Conservation (phyloP, 805 yeast species). For the Wickerhamiella azyma region DNA sequence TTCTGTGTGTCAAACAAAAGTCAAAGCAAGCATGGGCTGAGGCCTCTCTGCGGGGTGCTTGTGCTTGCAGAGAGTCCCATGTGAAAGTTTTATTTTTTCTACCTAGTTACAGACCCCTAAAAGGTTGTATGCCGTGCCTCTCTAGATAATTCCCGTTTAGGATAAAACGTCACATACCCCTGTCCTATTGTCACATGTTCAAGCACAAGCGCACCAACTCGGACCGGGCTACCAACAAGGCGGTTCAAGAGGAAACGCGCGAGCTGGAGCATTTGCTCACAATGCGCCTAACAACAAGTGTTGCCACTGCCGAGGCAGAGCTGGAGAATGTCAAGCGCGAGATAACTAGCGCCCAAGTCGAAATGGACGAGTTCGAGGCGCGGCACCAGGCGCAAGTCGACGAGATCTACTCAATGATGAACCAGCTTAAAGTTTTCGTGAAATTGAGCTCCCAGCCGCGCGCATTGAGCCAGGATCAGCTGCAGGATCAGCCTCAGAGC, state of each 20-base stretch:
- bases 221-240: neutral
- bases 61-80: too few species aligned
- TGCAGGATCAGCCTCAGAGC: too few species aligned
- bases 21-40: too few species aligned
- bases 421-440: too few species aligned
- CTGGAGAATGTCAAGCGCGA: neutral
- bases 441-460: too few species aligned
- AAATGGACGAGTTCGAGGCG: neutral
- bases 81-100: too few species aligned
- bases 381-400: neutral
- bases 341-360: neutral
- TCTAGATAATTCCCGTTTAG: neutral
- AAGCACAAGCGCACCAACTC: neutral
- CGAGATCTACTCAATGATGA: neutral
- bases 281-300: neutral
- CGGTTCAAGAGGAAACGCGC: neutral
- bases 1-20: too few species aligned
- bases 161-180: too few species aligned
- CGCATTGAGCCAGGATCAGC: too few species aligned
- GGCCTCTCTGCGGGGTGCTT: too few species aligned
- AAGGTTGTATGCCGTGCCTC: too few species aligned
- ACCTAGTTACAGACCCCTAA: too few species aligned
- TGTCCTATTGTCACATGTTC: neutral
- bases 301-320: neutral
- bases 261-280: slow-evolving; percentile 4